These are phyloP conservation scores for Raffaelea arxii DNA, from an alignment of 2,329 filamentous ascomycete species.

Conservation along the genomic window DNA sequence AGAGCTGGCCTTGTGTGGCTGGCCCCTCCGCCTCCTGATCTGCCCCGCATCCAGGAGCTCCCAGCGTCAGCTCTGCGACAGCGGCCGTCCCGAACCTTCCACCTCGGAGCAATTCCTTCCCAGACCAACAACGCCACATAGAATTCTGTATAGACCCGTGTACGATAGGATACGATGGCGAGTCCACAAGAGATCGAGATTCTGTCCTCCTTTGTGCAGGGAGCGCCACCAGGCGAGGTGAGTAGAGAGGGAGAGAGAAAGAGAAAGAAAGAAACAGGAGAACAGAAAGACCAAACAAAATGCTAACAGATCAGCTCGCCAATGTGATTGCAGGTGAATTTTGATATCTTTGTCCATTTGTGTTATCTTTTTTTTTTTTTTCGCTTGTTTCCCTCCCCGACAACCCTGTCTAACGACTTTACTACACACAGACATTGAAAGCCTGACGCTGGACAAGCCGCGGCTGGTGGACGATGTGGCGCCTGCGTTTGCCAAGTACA, in stretches of 20 bases:
- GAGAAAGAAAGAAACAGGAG: background rate
- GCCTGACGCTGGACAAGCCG: constrained; percentile 62
- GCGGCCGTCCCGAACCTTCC: background rate
- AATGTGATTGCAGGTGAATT: constrained; percentile 51
- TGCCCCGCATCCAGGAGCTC: constrained; percentile 4
- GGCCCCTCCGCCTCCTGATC: constrained; percentile 2
- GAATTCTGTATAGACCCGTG: background rate
- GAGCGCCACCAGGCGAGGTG: constrained; percentile 95
- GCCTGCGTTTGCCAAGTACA: constrained; percentile 87
- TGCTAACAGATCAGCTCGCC: constrained; percentile 7
- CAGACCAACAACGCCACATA: too few species aligned
- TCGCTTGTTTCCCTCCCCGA: background rate
- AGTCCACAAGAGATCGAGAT: constrained; percentile 37
- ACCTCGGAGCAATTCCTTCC: too few species aligned
- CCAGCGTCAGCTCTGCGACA: too few species aligned
- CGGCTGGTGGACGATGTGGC: constrained; percentile 61
- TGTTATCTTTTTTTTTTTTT: constrained; percentile 22
- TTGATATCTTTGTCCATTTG: too few species aligned
- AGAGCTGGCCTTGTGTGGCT: background rate
- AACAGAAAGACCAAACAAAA: background rate
- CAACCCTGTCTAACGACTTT: background rate
- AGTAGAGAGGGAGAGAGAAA: constrained; percentile 15
- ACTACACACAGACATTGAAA: constrained; percentile 68
- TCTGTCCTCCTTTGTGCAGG: constrained; percentile 81
- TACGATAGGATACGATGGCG: constrained; percentile 19